Evolutionary conservation across 345 rosid species (phyloP).

Genomic region (Arabis hirsuta): DNA sequence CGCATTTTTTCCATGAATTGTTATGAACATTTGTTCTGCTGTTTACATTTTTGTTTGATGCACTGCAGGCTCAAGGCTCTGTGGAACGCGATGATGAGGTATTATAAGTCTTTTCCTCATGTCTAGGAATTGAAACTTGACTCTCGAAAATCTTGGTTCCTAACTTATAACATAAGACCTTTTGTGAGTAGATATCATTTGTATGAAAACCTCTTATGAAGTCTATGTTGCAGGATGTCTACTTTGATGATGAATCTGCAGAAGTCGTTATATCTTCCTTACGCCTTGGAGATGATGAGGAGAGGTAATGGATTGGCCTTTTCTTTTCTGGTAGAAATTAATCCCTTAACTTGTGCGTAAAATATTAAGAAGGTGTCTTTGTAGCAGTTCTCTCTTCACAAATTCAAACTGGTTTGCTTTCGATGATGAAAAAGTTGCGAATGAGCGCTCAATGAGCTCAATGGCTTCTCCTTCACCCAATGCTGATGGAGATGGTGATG

Average conservation of each 20-base stretch:
- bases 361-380: slow-evolving; percentile 28
- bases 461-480: slow-evolving; percentile 69
- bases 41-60: slow-evolving; percentile 24
- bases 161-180: neutral
- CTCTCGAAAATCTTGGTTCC: slow-evolving; percentile 1
- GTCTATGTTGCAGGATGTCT: slow-evolving; percentile 72
- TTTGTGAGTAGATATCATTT: neutral
- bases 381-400: slow-evolving; percentile 80
- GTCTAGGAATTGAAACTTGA: slow-evolving; percentile 11
- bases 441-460: slow-evolving; percentile 56
- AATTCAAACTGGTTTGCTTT: slow-evolving; percentile 95
- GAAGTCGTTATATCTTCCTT: slow-evolving; percentile 95
- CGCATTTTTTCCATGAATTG: slow-evolving; percentile 19
- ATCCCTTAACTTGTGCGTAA: neutral
- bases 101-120: slow-evolving; percentile 29
- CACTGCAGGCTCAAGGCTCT: slow-evolving; percentile 73
- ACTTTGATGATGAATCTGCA: slow-evolving; percentile 98
- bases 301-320: slow-evolving; percentile 56
- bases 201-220: slow-evolving; percentile 38
- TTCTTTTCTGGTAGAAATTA: slow-evolving; percentile 22
- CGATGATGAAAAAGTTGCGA: slow-evolving; percentile 67
- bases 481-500: slow-evolving; percentile 52
- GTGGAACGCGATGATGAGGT: slow-evolving; percentile 97
- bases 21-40: slow-evolving; percentile 6
- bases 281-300: slow-evolving; percentile 90